Conservation (phyloP, 75 land plant genomes). For the Pinus albicaulis region DNA sequence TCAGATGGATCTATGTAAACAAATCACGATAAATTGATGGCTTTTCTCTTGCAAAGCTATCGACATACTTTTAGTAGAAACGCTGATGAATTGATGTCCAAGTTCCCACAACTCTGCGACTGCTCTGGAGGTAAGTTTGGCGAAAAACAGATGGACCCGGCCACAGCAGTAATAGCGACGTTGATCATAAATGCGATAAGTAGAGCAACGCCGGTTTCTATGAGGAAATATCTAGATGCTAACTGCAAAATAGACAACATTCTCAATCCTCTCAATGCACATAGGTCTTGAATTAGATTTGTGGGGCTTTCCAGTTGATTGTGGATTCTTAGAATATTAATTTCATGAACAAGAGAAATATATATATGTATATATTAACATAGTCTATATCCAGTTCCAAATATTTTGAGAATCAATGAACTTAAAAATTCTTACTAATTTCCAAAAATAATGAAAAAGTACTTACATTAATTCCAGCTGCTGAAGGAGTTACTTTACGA, state of each 20-base stretch:
- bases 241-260: slow-evolving; percentile 23
- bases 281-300: background rate
- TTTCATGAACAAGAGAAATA: too few relatives aligned
- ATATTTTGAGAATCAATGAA: too few relatives aligned
- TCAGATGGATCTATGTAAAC: too few relatives aligned
- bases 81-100: slow-evolving; percentile 62
- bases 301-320: too few relatives aligned
- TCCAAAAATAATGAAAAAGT: background rate
- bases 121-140: slow-evolving; percentile 22
- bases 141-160: slow-evolving; percentile 54
- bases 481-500: slow-evolving; percentile 63
- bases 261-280: background rate
- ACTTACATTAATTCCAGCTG: slow-evolving; percentile 69
- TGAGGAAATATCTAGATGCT: slow-evolving; percentile 51
- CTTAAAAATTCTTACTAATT: too few relatives aligned
- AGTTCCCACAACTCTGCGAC: slow-evolving; percentile 26
- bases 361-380: too few relatives aligned
- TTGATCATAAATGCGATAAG: slow-evolving; percentile 63
- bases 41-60: too few relatives aligned
- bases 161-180: slow-evolving; percentile 61
- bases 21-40: too few relatives aligned
- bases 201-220: slow-evolving; percentile 71
- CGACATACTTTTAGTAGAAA: slow-evolving; percentile 21
- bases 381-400: too few relatives aligned
- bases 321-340: too few relatives aligned